Conservation (phyloP, 2,329 filamentous ascomycete species). For the Aureobasidium subglaciale region DNA sequence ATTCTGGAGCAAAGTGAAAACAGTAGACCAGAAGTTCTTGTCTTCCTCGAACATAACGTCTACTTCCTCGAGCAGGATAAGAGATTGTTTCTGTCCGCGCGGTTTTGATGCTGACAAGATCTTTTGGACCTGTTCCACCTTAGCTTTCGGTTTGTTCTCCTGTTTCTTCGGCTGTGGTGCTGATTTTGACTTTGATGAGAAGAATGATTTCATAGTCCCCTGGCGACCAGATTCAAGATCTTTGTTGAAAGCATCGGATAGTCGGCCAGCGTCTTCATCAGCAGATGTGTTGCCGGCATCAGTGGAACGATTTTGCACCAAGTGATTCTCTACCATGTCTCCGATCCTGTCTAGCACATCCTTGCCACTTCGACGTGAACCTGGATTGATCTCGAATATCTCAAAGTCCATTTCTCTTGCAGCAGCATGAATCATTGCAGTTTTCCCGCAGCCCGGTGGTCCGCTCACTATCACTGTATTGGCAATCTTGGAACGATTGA, state of each 20-base stretch:
- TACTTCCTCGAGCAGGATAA: constrained; percentile 90
- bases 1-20: constrained; percentile 68
- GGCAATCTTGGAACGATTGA: constrained; percentile 39
- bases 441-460: constrained; percentile 85
- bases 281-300: constrained; percentile 21
- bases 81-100: constrained; percentile 73
- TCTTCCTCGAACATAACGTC: constrained; percentile 94
- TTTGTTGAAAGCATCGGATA: constrained; percentile 43
- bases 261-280: constrained; percentile 32
- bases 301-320: constrained; percentile 55
- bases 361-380: constrained; percentile 75
- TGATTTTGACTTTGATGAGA: constrained; percentile 48
- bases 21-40: constrained; percentile 84
- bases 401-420: constrained; percentile 89
- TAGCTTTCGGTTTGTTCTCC: constrained; percentile 21
- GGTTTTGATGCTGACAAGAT: constrained; percentile 24
- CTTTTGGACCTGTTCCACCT: constrained; percentile 26
- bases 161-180: constrained; percentile 19
- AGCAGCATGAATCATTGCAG: constrained; percentile 82
- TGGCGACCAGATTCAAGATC: constrained; percentile 64
- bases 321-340: constrained; percentile 93
- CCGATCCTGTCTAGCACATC: constrained; percentile 89
- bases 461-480: constrained; percentile 88
- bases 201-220: constrained; percentile 74
- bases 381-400: constrained; percentile 87